phyloP scores from a whole-genome alignment of 106 monocot genomes.

The Triglochin maritima region DNA sequence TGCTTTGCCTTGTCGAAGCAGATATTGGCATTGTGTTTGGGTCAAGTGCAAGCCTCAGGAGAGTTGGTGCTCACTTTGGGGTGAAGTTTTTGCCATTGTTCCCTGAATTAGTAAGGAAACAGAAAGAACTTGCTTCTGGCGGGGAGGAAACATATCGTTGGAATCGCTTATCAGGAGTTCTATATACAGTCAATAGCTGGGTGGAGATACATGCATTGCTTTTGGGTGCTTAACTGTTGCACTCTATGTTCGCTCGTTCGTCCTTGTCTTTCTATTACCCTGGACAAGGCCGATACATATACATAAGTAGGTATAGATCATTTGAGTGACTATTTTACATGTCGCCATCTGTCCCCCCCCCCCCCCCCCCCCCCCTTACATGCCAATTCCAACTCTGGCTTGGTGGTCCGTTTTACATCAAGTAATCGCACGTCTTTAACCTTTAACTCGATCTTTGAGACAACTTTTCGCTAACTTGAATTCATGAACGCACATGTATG shows the following conservation, averaged over 20 bases:
- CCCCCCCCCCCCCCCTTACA: not conserved
- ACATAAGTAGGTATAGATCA: not conserved
- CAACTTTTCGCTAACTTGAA: too few species aligned
- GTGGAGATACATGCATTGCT: conserved; percentile 78
- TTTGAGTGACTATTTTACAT: not conserved
- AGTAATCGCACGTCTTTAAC: not conserved
- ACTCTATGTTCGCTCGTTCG: not conserved
- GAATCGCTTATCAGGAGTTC: conserved; percentile 52
- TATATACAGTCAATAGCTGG: conserved; percentile 84
- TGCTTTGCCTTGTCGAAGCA: conserved; percentile 77
- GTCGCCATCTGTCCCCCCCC: not conserved
- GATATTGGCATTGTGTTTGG: conserved; percentile 92
- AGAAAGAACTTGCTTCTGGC: conserved; percentile 24
- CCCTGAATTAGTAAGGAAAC: conserved; percentile 52
- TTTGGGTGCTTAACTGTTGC: conserved; percentile 32
- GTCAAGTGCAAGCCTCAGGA: conserved; percentile 59
- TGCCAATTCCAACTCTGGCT: not conserved
- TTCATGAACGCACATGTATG: too few species aligned
- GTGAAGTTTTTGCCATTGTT: conserved; percentile 67
- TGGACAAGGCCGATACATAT: conserved; percentile 1
- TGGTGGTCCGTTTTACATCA: not conserved
- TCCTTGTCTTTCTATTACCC: conserved; percentile 8
- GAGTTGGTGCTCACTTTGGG: conserved; percentile 59
- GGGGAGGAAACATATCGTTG: conserved; percentile 17
- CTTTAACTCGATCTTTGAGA: not conserved